Conservation (phyloP, 2,329 filamentous ascomycete genomes). For the Diplodia intermedia region DNA sequence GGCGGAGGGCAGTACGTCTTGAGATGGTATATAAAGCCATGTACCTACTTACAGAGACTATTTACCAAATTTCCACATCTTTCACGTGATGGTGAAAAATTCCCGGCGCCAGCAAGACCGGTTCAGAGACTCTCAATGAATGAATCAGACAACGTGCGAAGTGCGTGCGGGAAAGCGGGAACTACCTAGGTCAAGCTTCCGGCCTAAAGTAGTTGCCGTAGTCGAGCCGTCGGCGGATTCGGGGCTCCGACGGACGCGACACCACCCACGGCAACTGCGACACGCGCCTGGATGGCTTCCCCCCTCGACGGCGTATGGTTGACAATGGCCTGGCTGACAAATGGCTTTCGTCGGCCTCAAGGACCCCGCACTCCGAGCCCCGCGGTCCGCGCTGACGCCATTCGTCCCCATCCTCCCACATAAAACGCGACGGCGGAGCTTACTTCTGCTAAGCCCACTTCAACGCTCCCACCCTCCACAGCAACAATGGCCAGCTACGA, state of each 20-base stretch:
- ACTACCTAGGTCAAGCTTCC: not conserved
- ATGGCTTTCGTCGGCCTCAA: conserved; percentile 1
- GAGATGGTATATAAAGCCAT: not conserved
- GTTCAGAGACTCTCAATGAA: not conserved
- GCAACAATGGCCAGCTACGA: conserved; percentile 25
- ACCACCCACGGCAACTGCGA: conserved; percentile 6
- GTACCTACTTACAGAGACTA: not conserved
- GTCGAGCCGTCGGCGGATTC: too few species aligned
- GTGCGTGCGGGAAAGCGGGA: not conserved
- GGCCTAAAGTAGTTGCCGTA: not conserved
- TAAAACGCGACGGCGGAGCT: conserved; percentile 2
- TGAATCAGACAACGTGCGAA: not conserved
- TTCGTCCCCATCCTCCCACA: conserved; percentile 3
- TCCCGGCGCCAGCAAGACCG: not conserved
- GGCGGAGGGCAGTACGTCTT: conserved; percentile 15
- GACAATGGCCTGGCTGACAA: not conserved
- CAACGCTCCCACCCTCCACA: not conserved
- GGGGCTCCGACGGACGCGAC: not conserved
- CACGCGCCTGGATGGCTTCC: not conserved
- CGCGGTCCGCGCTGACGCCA: conserved; percentile 20
- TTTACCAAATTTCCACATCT: not conserved
- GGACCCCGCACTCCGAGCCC: conserved; percentile 5
- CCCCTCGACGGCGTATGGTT: too few species aligned
- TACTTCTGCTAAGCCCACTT: not conserved
- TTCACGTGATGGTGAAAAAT: not conserved